A percentile compares a stretch with the other conserved stretches of the same genome.
Evolutionary conservation across 257 asterid species (phyloP).

Genomic region (Osmanthus fragrans): DNA sequence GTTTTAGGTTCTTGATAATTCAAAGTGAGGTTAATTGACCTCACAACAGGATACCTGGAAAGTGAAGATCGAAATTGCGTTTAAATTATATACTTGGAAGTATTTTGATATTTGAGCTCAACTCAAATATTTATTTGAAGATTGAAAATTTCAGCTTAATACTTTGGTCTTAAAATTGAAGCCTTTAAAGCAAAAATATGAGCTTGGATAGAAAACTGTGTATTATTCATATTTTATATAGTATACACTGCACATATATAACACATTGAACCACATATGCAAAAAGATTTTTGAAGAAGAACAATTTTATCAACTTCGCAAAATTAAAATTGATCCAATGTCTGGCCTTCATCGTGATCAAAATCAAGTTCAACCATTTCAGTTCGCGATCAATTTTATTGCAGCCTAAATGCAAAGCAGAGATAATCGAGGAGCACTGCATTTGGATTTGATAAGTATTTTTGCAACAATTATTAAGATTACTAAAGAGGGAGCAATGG

Average conservation of each 20-base stretch:
- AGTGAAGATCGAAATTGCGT: not conserved
- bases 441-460: not conserved
- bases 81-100: not conserved
- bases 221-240: not conserved
- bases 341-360: not conserved
- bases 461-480: not conserved
- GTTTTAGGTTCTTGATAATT: not conserved
- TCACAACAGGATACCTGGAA: not conserved
- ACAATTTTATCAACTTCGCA: not conserved
- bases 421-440: not conserved
- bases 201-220: not conserved
- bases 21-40: not conserved
- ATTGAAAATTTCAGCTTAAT: no score
- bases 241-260: not conserved
- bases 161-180: not conserved
- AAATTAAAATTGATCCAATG: not conserved
- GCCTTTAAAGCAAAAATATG: not conserved
- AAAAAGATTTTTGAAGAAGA: not conserved
- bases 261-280: slow-evolving; percentile 2
- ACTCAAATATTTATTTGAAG: not conserved
- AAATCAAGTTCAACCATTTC: not conserved
- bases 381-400: no score
- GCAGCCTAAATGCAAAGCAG: no score
- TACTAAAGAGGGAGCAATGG: not conserved
- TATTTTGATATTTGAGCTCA: not conserved